phyloP scores from a whole-genome alignment of 495 filamentous ascomycete genomes.

The Hypoxylon cercidicola region DNA sequence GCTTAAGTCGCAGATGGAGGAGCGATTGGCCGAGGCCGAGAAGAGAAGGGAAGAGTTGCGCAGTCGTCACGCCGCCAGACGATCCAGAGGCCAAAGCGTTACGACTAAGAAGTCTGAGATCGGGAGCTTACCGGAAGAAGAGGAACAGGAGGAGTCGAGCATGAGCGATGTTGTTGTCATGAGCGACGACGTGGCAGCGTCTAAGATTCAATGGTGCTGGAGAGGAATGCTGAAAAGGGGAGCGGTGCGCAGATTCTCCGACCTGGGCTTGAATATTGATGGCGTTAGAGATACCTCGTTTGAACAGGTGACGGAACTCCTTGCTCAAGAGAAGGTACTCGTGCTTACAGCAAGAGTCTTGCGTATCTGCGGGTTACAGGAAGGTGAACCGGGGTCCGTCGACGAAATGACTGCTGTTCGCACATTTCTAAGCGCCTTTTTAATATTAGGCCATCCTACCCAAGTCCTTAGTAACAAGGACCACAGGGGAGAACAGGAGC shows the following conservation, averaged over 20 bases:
- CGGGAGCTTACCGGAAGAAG: constrained; percentile 65
- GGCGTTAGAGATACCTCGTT: constrained; percentile 79
- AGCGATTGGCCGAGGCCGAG: constrained; percentile 88
- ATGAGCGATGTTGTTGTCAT: constrained; percentile 61
- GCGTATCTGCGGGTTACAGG: constrained; percentile 78
- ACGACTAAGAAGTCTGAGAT: constrained; percentile 59
- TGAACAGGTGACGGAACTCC: constrained; percentile 79
- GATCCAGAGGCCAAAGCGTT: constrained; percentile 72
- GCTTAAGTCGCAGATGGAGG: constrained; percentile 81
- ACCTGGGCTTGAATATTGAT: constrained; percentile 78
- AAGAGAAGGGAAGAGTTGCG: constrained; percentile 70
- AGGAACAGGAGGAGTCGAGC: constrained; percentile 53
- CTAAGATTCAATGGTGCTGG: constrained; percentile 83
- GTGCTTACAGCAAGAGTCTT: constrained; percentile 75
- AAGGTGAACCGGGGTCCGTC: constrained; percentile 73
- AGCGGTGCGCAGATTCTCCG: constrained; percentile 71
- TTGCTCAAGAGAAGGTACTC: constrained; percentile 81
- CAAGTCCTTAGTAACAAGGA: constrained; percentile 87
- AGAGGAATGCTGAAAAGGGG: constrained; percentile 67
- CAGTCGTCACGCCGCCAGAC: constrained; percentile 65
- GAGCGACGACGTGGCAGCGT: constrained; percentile 73
- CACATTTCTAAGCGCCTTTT: constrained; percentile 90
- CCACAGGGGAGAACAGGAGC: constrained; percentile 76
- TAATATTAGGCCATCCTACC: constrained; percentile 92
- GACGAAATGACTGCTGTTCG: constrained; percentile 82